Evolutionary conservation across 768 basidiomycete species (phyloP), one percentile per base, ranked within the genome.

Genomic region (Termitomyces sp.): DNA sequence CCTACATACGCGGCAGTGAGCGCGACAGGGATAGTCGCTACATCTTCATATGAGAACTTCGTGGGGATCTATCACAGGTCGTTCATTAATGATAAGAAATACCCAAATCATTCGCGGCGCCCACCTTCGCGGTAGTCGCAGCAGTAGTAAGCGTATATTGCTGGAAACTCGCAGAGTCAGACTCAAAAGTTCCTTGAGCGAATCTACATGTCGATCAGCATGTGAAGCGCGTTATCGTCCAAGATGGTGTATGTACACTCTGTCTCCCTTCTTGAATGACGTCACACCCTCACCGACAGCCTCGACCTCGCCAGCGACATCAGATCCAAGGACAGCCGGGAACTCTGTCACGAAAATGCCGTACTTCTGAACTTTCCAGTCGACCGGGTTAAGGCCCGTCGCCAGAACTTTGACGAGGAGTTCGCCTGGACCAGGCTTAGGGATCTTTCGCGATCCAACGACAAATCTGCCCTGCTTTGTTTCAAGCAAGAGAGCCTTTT

Each of bases 261-360:
- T 72, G 63, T 85, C 82, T 4, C 84, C 84, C 38, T 73, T 73
- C 61, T 76, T 72, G 63, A 83, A 78, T 35, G 70, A 69, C 9
- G 68, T 73, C 8, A 86, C 83, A 1, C 76, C 79, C 54, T 78
- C 76, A 2, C 83, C 84, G 44, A 85, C 71, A 32, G 69, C 74
- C 23, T 75, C 77, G 6, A 85, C 77, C 1, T 76, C 73, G 5
- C 84, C 84, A 40, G 83, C 78, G 32, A 73, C 67, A 54, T 85
- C 83, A 8, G 66, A 68, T 0, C 84, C 84, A 0, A 79, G 59
- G 1, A 84, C 69, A 12, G 76, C 74, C 12, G 80, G 83, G 58
- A 70, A 83, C 17, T 71, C 60, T 23, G 73, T 69, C 40, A 77
- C 64, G 48, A 76, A 75, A 17, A 71, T 55, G 0, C 72, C 74